phyloP scores from a whole-genome alignment of 1,139 yeast genomes.

The Taiozyma sp. region DNA sequence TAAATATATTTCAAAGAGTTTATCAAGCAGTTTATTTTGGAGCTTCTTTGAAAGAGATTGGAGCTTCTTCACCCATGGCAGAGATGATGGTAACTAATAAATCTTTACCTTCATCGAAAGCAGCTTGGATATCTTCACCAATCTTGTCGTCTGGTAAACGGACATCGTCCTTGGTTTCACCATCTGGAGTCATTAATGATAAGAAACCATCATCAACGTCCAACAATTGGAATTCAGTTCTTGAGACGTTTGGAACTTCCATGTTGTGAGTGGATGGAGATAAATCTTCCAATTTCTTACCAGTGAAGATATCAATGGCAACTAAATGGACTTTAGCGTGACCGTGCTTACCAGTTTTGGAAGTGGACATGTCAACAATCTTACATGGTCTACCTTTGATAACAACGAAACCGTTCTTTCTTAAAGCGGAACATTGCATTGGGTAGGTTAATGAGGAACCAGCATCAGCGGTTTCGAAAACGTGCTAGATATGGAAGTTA shows the following conservation, averaged over 20 bases:
- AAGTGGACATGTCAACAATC: slow-evolving; percentile 99
- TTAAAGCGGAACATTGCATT: slow-evolving; percentile 99
- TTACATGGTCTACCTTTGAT: slow-evolving; percentile 99
- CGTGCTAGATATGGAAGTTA: slow-evolving; percentile 50
- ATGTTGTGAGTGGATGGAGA: slow-evolving; percentile 99
- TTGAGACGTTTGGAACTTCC: slow-evolving; percentile 98
- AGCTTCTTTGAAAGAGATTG: slow-evolving; percentile 96
- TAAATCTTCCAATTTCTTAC: slow-evolving; percentile 98
- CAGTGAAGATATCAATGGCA: slow-evolving; percentile 98
- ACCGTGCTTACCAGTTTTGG: slow-evolving; percentile 99
- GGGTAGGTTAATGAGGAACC: slow-evolving; percentile 99
- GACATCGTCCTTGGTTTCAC: slow-evolving; percentile 99
- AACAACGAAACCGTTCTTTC: slow-evolving; percentile 99
- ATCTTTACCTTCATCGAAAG: slow-evolving; percentile 97
- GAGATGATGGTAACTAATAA: slow-evolving; percentile 91
- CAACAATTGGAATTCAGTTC: slow-evolving; percentile 95
- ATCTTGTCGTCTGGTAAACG: slow-evolving; percentile 97
- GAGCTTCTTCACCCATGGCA: slow-evolving; percentile 99
- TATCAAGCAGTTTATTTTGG: slow-evolving; percentile 48
- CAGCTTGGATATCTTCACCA: slow-evolving; percentile 87
- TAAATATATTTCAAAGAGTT: not conserved
- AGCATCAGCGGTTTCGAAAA: slow-evolving; percentile 97
- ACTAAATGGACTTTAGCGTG: slow-evolving; percentile 99
- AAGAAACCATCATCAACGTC: slow-evolving; percentile 98
- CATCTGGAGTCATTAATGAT: slow-evolving; percentile 93